Percentiles rank a stretch among this genome's conserved stretches.
Conservation (phyloP, 1,139 yeast species). For the Pichia sp. region DNA sequence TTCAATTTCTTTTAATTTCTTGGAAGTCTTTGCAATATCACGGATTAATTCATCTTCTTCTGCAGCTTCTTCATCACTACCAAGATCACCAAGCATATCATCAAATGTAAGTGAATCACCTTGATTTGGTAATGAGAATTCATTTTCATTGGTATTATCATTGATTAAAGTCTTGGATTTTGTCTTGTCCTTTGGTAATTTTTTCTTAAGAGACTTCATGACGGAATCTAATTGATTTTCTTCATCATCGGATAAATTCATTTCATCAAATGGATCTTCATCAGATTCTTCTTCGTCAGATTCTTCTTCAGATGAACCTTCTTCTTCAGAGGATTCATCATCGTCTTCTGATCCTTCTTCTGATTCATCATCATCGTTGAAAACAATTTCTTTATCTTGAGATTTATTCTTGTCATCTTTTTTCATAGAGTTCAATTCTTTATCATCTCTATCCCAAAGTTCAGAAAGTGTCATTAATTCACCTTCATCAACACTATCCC, state of each 20-base stretch:
- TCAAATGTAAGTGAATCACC: constrained; percentile 60
- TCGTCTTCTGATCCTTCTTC: constrained; percentile 30
- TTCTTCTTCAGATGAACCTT: constrained; percentile 25
- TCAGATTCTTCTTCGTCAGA: constrained; percentile 28
- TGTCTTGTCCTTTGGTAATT: constrained; percentile 31
- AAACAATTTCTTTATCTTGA: constrained; percentile 31
- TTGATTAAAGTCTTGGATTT: constrained; percentile 44
- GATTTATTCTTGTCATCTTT: constrained; percentile 8
- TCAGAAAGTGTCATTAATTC: constrained; percentile 77
- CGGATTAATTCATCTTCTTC: constrained; percentile 12
- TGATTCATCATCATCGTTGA: constrained; percentile 33
- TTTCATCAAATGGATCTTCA: constrained; percentile 31
- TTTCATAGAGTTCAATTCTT: constrained; percentile 32
- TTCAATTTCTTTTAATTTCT: constrained; percentile 7
- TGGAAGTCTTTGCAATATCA: constrained; percentile 14
- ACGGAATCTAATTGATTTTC: constrained; percentile 31
- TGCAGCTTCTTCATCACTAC: constrained; percentile 38
- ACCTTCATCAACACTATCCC: constrained; percentile 61
- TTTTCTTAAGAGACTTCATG: constrained; percentile 28
- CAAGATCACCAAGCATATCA: constrained; percentile 73
- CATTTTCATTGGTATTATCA: constrained; percentile 66
- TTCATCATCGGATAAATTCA: constrained; percentile 26
- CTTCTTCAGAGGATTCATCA: constrained; percentile 26
- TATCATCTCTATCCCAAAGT: constrained; percentile 85
- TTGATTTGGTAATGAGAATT: constrained; percentile 62